Conservation (phyloP, 108 stramenopile genomes). For the Nitzschia inconspicua region DNA sequence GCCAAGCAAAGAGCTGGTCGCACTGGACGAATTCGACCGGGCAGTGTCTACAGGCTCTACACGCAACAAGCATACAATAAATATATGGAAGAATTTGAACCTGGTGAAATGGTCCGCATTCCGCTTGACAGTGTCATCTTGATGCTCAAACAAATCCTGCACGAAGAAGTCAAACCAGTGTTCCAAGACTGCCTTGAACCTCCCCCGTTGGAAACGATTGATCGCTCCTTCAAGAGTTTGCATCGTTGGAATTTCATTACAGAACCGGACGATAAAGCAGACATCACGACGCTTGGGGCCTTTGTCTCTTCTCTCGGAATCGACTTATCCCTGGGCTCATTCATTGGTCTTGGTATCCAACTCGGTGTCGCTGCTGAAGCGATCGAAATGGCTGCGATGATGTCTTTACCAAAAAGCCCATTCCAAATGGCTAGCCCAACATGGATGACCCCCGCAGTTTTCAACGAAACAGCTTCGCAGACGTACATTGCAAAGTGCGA, state of each 20-base stretch:
- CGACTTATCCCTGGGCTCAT: slow-evolving; percentile 66
- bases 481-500: slow-evolving; percentile 55
- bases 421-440: slow-evolving; percentile 72
- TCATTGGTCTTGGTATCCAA: slow-evolving; percentile 84
- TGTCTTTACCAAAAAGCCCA: slow-evolving; percentile 73
- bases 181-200: slow-evolving; percentile 81
- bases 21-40: slow-evolving; percentile 87
- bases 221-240: slow-evolving; percentile 71
- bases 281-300: slow-evolving; percentile 66
- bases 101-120: slow-evolving; percentile 75
- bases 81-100: slow-evolving; percentile 70
- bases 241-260: slow-evolving; percentile 63
- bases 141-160: slow-evolving; percentile 69
- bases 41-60: slow-evolving; percentile 89
- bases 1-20: slow-evolving; percentile 95
- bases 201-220: slow-evolving; percentile 64
- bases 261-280: slow-evolving; percentile 50
- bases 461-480: slow-evolving; percentile 45
- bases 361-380: slow-evolving; percentile 81
- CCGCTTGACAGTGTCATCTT: slow-evolving; percentile 81
- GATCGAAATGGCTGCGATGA: slow-evolving; percentile 74
- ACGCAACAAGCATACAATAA: slow-evolving; percentile 50
- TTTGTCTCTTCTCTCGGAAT: slow-evolving; percentile 78
- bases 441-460: slow-evolving; percentile 48
- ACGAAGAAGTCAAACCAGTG: slow-evolving; percentile 58